Evolutionary conservation across 2,329 filamentous ascomycete species (phyloP), one percentile per base, ranked within the genome.

Genomic region (Sclerotinia spermophila): DNA sequence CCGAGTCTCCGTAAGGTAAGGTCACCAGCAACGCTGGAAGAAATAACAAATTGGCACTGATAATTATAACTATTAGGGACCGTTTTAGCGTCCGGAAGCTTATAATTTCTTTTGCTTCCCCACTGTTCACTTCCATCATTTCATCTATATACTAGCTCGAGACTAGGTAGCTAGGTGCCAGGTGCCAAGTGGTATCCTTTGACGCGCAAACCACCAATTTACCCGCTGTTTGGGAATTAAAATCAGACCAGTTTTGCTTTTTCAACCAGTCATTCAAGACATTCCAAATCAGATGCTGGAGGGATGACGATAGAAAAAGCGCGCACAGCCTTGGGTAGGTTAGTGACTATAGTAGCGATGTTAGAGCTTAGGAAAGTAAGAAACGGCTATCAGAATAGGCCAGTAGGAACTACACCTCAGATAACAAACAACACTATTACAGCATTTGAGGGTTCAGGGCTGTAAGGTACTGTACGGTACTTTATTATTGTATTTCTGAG

Each of bases 141-240:
- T 38, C 35, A 42, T 60, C 58, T 35, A 42, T 15, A n/a, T 40
- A n/a, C 13, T 27, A 42, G n/a, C 15, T 60, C n/a, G 48, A 53
- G 48, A 53, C 56, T 42, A 42, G n/a, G n/a, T 40, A 42, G n/a
- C 7, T 60, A 30, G 19, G 19, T 58, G 33, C 35, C 6, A 40
- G 58, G 8, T n/a, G 35, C n/a, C n/a, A n/a, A n/a, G 19, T 33
- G 17, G n/a, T 42, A 56, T 67, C 38, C 27, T 67, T 67, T 67
- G 64, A 56, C 48, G 64, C 64, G 64, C 11, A 58, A 67, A 53
- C 19, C 21, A 42, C n/a, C 17, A 24, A 44, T 55, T 67, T 67
- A 56, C 64, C 64, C 48, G 64, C 48, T 56, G 21, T 44, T 56
- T 40, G 48, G 35, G n/a, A 15, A 56, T 51, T 56, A 5, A 67